Base-by-base conservation (phyloP, 2,329 filamentous ascomycete species). In the Zopfia rhizophila region DNA sequence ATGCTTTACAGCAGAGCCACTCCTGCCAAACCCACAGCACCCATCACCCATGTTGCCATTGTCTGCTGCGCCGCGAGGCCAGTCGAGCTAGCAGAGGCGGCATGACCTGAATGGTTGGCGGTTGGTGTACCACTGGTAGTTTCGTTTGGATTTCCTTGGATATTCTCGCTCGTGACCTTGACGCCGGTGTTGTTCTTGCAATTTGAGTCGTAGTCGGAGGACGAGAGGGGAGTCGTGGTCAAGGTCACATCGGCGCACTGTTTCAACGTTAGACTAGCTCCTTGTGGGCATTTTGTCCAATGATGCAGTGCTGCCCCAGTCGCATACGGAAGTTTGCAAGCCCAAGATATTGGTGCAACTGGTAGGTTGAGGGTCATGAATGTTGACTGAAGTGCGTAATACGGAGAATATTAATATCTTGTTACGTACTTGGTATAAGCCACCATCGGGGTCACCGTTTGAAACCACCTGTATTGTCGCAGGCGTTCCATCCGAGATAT, bases 171-270 rank as follows among this genome's bases (percentile, higher is more conserved):
- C 7, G 41, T 67, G 6, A 79, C 75, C 4, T 73, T 75, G 31
- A 89, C 74, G 23, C 79, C 81, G 7, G 78, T 83, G 53, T 77
- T 78, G 55, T 83, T 88, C 53, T 72, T 74, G 78, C 87, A 90
- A 45, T 78, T 70, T 28, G 73, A 72, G 16, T 66, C 55, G 56
- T 66, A 72, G 23, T 74, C 73, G 18, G 73, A 64, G 12, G 80
- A 74, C 7, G 73, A 66, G 13, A 78, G 74, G 4, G 82, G 76
- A 8, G 74, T 73, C 38, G 75, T 73, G 22, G 78, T 80, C 73
- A 92, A 86, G 18, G 82, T 85, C 55, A 91, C 82, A 60, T 92
- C 88, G 63, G 88, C 86, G 69, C 89, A 92, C 84, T 87, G 49
- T 41, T 6, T 27, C 11, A 11, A 37, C 12, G 12, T 27, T 33